A percentile compares a stretch with the other conserved stretches of the same genome.
Conservation (phyloP, 148 eudicot genomes). For the Vaccinium darrowii region DNA sequence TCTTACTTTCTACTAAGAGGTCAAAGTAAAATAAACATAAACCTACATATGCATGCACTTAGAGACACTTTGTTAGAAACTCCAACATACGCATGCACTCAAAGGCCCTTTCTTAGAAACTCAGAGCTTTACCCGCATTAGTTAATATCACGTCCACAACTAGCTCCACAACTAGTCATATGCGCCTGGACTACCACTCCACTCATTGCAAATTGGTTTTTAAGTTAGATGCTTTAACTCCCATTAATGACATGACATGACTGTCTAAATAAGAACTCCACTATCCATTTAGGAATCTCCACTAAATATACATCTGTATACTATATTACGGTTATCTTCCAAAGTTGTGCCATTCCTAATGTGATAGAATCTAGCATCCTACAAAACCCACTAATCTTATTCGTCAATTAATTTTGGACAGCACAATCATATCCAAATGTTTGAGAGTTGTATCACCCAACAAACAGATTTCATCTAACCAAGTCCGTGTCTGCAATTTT, state of each 20-base stretch:
- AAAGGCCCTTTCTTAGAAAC: too few relatives aligned
- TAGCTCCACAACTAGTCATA: not conserved
- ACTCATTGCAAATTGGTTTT: not conserved
- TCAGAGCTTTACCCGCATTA: too few relatives aligned
- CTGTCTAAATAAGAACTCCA: not conserved
- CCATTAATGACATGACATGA: not conserved
- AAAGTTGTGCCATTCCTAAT: not conserved
- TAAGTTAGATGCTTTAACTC: not conserved
- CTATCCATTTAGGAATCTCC: not conserved
- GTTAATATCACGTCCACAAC: not conserved
- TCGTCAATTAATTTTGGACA: not conserved
- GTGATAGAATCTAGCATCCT: not conserved
- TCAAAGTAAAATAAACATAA: not conserved
- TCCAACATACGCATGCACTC: not conserved
- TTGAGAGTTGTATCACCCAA: conserved; percentile 1
- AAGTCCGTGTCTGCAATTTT: not conserved
- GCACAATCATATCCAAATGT: not conserved
- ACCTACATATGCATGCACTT: not conserved
- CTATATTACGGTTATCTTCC: not conserved
- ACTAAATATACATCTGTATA: not conserved
- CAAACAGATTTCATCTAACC: not conserved
- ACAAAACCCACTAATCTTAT: not conserved
- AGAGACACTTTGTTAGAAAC: too few relatives aligned
- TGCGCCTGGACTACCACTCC: not conserved
- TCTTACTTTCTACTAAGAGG: not conserved